Conservation (phyloP, 1,284 basidiomycete genomes). For the Rhodotorula mucilaginosa region DNA sequence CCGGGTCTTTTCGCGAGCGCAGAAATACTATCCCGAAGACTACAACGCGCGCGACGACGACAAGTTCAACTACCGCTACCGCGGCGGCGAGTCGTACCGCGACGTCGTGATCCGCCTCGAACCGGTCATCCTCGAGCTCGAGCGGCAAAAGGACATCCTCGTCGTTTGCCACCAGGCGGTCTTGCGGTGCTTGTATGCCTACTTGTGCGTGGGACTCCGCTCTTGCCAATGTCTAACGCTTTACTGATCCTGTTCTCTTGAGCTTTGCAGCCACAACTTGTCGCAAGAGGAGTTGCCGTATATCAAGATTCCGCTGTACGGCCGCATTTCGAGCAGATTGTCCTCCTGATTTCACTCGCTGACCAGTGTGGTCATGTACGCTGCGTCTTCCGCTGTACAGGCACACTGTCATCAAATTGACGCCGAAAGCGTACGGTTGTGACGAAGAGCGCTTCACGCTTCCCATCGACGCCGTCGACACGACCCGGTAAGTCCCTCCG, state of each 20-base stretch:
- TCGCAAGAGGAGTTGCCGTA: slow-evolving; percentile 93
- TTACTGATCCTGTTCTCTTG: not conserved
- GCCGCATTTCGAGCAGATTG: not conserved
- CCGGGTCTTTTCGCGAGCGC: slow-evolving; percentile 1
- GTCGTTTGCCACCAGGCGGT: slow-evolving; percentile 98
- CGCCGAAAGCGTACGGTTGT: slow-evolving; percentile 97
- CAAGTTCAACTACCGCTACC: slow-evolving; percentile 98
- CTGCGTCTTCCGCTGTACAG: too few relatives aligned
- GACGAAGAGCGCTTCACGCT: slow-evolving; percentile 91
- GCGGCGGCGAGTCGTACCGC: slow-evolving; percentile 87
- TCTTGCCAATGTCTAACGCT: slow-evolving; percentile 16
- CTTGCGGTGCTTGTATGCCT: slow-evolving; percentile 69
- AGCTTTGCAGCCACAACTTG: slow-evolving; percentile 70
- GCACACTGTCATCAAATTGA: slow-evolving; percentile 96
- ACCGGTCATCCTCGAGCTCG: slow-evolving; percentile 98
- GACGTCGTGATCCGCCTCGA: slow-evolving; percentile 67
- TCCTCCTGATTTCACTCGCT: too few relatives aligned
- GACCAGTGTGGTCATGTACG: too few relatives aligned
- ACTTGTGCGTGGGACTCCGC: slow-evolving; percentile 53
- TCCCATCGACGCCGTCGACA: slow-evolving; percentile 87
- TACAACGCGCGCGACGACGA: slow-evolving; percentile 98
- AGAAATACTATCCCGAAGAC: slow-evolving; percentile 95
- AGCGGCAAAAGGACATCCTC: slow-evolving; percentile 93
- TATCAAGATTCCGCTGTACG: slow-evolving; percentile 65
- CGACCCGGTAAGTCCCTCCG: slow-evolving; percentile 47